Base-by-base conservation (phyloP, 2,329 filamentous ascomycete species). In the Hypomyces perniciosus region DNA sequence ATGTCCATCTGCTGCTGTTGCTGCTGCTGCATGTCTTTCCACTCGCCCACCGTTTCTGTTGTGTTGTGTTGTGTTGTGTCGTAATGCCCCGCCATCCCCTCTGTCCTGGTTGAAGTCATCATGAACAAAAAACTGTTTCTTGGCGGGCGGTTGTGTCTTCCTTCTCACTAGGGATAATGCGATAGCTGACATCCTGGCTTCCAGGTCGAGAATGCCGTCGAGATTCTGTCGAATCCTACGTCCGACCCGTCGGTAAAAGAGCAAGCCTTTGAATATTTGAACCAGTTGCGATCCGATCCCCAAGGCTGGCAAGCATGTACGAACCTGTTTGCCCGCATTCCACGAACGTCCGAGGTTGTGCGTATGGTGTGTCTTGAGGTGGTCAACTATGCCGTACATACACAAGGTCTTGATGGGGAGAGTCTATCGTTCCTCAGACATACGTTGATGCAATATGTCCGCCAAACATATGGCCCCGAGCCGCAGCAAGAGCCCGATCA, bases 201-300 rank as follows among this genome's bases (percentile, higher is more conserved):
- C 27, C 64, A 96, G 89, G 85, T 96, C 70, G 88, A 93, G 74
- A 92, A 89, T 74, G 93, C 93, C 71, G 93, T 97, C 74, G 84
- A 93, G 70, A 95, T 97, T 73, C 89, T 90, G 70, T 93, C 85
- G 75, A 85, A 92, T 71, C 88, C 89, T 53, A 73, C 79, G 62
- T 86, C 90, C 62, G 83, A 91, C 69, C 83, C 81, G 63, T 72
- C 76, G 58, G 78, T 95, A 64, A 90, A 92, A 72, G 72, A 74
- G 54, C 90, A 96, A 74, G 91, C 92, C 58, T 87, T 88, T 67
- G 82, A 90, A 49, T 95, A 88, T 68, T 77, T 88, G 46, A 78
- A 82, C 68, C 89, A 90, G 65, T 78, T 97, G 56, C 84, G 90
- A 57, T 76, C 84, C 64, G 86, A 96, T 65, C 83, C 88, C 44